Conservation (phyloP, 2,329 filamentous ascomycete genomes). For the Conoideocrella luteorostrata region DNA sequence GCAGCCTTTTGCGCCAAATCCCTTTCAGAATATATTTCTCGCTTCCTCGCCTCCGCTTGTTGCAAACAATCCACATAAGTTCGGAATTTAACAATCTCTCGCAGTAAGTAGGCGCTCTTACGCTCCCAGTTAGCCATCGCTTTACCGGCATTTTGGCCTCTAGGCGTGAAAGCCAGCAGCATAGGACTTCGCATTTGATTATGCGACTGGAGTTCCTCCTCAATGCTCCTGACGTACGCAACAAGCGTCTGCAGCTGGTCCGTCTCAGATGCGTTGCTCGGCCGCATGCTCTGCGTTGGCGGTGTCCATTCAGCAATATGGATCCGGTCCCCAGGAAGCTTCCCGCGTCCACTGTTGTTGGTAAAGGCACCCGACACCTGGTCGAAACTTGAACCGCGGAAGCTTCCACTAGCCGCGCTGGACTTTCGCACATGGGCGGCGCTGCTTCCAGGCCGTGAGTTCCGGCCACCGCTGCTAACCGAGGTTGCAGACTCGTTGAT, state of each 20-base stretch:
- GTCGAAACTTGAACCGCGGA: slow-evolving; percentile 56
- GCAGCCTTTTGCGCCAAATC: slow-evolving; percentile 44
- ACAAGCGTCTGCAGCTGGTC: slow-evolving; percentile 73
- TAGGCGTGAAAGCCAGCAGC: slow-evolving; percentile 81
- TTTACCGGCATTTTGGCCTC: slow-evolving; percentile 71
- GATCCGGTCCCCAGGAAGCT: slow-evolving; percentile 78
- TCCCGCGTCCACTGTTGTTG: slow-evolving; percentile 42
- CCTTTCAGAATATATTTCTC: slow-evolving; percentile 62
- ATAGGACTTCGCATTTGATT: slow-evolving; percentile 84
- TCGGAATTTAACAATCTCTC: slow-evolving; percentile 93
- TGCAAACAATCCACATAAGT: slow-evolving; percentile 87
- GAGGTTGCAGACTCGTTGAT: slow-evolving; percentile 40
- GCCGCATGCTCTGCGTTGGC: slow-evolving; percentile 83
- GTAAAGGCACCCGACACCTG: slow-evolving; percentile 47
- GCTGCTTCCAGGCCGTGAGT: slow-evolving; percentile 45
- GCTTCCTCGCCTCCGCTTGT: slow-evolving; percentile 62
- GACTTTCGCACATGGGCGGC: slow-evolving; percentile 34
- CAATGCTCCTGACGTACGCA: slow-evolving; percentile 77
- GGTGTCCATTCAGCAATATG: slow-evolving; percentile 83
- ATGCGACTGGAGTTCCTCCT: slow-evolving; percentile 78
- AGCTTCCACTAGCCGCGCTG: slow-evolving; percentile 44
- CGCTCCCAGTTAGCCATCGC: slow-evolving; percentile 97
- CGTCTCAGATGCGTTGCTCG: slow-evolving; percentile 68
- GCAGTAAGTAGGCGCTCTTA: slow-evolving; percentile 83
- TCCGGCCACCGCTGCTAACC: slow-evolving; percentile 25